Conservation (phyloP, 495 filamentous ascomycete species). For the Daldinia decipiens region DNA sequence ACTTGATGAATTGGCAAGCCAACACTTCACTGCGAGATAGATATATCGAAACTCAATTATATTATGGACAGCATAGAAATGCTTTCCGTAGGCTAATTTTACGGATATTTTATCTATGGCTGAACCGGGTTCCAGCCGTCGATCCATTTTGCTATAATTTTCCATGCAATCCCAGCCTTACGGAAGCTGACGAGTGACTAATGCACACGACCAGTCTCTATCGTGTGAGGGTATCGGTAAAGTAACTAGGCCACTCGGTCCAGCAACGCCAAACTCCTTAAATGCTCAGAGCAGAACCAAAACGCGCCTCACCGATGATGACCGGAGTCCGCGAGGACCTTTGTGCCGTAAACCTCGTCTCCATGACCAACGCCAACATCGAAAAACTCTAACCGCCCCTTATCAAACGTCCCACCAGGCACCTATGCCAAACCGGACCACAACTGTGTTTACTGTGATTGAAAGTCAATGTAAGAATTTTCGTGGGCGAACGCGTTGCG, state of each 20-base stretch:
- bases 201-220: slow-evolving; percentile 8
- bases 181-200: slow-evolving; percentile 8
- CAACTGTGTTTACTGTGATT: slow-evolving; percentile 32
- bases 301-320: slow-evolving; percentile 3
- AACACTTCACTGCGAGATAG: not conserved
- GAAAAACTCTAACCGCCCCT: slow-evolving; percentile 1
- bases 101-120: slow-evolving; percentile 26
- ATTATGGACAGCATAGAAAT: slow-evolving; percentile 22
- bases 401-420: slow-evolving; percentile 21
- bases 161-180: slow-evolving; percentile 15
- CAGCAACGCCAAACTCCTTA: slow-evolving; percentile 44
- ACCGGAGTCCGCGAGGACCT: slow-evolving; percentile 1
- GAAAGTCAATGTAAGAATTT: slow-evolving; percentile 38
- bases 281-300: slow-evolving; percentile 13
- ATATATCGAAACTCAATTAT: not conserved
- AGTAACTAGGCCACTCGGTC: slow-evolving; percentile 45
- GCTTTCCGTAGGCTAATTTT: slow-evolving; percentile 11
- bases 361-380: slow-evolving; percentile 25
- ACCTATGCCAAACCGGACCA: slow-evolving; percentile 22
- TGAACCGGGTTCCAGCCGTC: slow-evolving; percentile 8
- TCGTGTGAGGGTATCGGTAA: slow-evolving; percentile 43
- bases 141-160: slow-evolving; percentile 12
- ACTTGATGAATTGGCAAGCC: not conserved
- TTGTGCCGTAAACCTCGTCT: slow-evolving; percentile 14
- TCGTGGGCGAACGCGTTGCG: slow-evolving; percentile 16